Evolutionary conservation across 2,329 filamentous ascomycete species (phyloP).

Genomic region (Beauveria asiatica): DNA sequence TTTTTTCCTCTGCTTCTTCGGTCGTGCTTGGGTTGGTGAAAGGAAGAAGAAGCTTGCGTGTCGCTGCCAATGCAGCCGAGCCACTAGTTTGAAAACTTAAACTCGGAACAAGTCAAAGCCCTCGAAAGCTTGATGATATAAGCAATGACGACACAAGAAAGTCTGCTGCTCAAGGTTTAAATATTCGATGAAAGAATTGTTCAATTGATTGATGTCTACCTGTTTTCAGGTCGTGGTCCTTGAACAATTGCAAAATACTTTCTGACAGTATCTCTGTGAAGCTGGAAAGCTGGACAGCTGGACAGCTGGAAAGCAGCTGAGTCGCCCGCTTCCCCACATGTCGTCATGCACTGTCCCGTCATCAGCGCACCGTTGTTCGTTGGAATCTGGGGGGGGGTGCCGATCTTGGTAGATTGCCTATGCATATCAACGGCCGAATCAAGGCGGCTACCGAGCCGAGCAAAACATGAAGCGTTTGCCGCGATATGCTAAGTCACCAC

Average conservation of each 20-base stretch:
- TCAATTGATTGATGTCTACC: background rate
- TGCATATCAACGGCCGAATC: no score
- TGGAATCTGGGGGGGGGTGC: no score
- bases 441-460: no score
- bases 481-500: background rate
- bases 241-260: background rate
- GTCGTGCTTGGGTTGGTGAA: background rate
- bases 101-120: background rate
- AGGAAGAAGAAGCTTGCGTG: background rate
- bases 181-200: background rate
- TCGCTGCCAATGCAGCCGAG: background rate
- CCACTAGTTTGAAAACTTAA: background rate
- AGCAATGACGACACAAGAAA: background rate
- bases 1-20: background rate
- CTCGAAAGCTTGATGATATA: background rate
- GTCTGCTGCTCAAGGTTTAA: background rate
- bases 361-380: no score
- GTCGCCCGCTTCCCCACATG: no score
- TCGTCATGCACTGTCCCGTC: no score
- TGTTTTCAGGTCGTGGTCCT: background rate
- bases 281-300: background rate
- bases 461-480: background rate
- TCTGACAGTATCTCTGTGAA: background rate
- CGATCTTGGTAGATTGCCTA: no score
- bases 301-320: no score